Base-by-base conservation (phyloP, 306 rosid species). In the Dalbergia cochinchinensis region DNA sequence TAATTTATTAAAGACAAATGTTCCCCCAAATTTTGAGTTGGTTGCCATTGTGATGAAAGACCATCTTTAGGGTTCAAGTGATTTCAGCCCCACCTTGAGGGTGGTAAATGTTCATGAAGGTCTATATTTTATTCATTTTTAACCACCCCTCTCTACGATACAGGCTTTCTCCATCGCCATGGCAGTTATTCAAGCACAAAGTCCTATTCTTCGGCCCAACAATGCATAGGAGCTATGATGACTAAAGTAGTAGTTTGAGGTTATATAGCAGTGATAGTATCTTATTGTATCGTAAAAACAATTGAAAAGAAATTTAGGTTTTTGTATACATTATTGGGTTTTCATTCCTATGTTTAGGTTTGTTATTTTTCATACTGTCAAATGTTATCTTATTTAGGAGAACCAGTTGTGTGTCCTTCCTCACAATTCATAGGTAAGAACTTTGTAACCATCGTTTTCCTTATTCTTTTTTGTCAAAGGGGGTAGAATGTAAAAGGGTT, bases 171-270 rank as follows among this genome's bases (percentile, higher is more conserved):
- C n/a, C n/a, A n/a, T n/a, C n/a, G n/a, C n/a, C n/a, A n/a, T n/a
- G n/a, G n/a, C n/a, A n/a, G n/a, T n/a, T n/a, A n/a, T n/a, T n/a
- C n/a, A n/a, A n/a, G n/a, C n/a, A n/a, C 90, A 78, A 77, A 90
- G 91, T 80, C 96, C 98, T 20, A 59, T 82, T 82, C 93, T 96
- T 71, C 91, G 79, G 78, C 89, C 92, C 35, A 80, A 79, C 63
- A 57, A 77, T 78, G 86, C 83, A 62, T 80, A 82, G 84, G 84
- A 86, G 58, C 47, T 72, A 75, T 85, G 87, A 70, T 74, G 72
- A 63, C 77, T 74, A 73, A 83, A 84, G 77, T 54, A 81, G 73
- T 84, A 71, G 70, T 53, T 77, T 71, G 85, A 80, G 82, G 77
- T 81, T 75, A 66, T 66, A 74, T 82, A 19, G 72, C 77, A 19